Evolutionary conservation across 2,329 filamentous ascomycete genomes (phyloP), one percentile per base, ranked within the genome.

Genomic region (Thermomyces lanuginosus): DNA sequence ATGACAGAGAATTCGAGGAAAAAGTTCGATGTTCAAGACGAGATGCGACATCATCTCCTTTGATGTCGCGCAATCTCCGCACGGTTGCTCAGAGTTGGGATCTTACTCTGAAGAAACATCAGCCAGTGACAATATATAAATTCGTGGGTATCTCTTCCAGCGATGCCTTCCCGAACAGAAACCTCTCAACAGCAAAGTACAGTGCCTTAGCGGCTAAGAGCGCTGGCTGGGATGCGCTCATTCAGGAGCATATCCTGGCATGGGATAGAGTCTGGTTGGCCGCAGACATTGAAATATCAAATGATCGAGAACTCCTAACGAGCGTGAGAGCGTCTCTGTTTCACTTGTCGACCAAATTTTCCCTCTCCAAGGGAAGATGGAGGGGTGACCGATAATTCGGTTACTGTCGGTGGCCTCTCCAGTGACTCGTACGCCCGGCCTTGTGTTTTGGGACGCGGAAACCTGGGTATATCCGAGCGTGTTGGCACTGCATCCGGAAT

Each of bases 81-180:
- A 33, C 24, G 1, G 22, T 35, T 16, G 29, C 32, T 14, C 29
- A 35, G 18, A 30, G 27, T 10, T 29, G 28, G 32, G 24, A 27
- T 16, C n/a, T 31, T 3, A 20, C 8, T 15, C 27, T 35, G n/a
- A 8, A 25, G n/a, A 8, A 26, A 6, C 9, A 24, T 2, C 38
- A 61, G 34, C 56, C 60, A 1, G 54, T 63, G 3, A 61, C 56
- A 1, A 44, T 76, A 17, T 60, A 56, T 18, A 77, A 77, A 41
- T 76, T 62, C 36, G 56, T 76, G 9, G 72, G 72, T 10, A 61
- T 61, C 28, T 71, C 72, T 4, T 74, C 71, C 1, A 63, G 58
- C 1, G 72, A 76, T 45, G 71, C 68, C 2, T 76, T 74, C 37
- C 24, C 16, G 16, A 5, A 19, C 3, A 11, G n/a, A 17, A n/a